Evolutionary conservation across 108 stramenopile species (phyloP), one percentile per base, ranked within the genome.

Genomic region (Discostella stelligeroides): DNA sequence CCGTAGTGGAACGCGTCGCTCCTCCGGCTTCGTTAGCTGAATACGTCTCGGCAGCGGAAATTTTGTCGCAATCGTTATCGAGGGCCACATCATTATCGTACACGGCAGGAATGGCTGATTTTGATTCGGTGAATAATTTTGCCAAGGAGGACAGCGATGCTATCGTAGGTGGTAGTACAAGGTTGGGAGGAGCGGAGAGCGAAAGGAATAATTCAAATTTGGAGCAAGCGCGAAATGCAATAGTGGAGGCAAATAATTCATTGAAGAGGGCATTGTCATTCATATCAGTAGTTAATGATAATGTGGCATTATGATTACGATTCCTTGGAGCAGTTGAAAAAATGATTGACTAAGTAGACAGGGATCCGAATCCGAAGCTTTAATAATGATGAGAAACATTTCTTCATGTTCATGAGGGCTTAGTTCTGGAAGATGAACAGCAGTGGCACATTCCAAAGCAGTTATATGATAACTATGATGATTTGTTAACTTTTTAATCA

Each of bases 81-180:
- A 76, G 66, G 60, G 90, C 90, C 10, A 75, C 65, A 24, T 78
- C 88, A 1, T 58, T 85, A 39, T 87, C 86, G 29, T 88, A 88
- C 23, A 75, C 88, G 15, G 86, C 90, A 4, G 89, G 89, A 17
- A 60, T 81, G 27, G 81, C 83, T 10, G 90, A 91, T 66, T 86
- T 88, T 73, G 85, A 85, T 65, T 74, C 87, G 23, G 72, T 91
- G 17, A 91, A 91, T 49, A 91, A 88, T 50, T 91, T 91, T 76
- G 73, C 71, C 2, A 84, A 87, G 62, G 85, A 78, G 38, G 84
- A 82, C 21, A 67, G 72, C 60, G 67, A 23, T 27, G 17, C 45
- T 9, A 57, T 37, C 43, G 64, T 70, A 17, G 73, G 58, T 21
- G 70, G 68, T 51, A 77, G 74, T n/a, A n/a, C n/a, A n/a, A n/a